Evolutionary conservation across 257 asterid species (phyloP).

Genomic region (Plectranthus barbatus): DNA sequence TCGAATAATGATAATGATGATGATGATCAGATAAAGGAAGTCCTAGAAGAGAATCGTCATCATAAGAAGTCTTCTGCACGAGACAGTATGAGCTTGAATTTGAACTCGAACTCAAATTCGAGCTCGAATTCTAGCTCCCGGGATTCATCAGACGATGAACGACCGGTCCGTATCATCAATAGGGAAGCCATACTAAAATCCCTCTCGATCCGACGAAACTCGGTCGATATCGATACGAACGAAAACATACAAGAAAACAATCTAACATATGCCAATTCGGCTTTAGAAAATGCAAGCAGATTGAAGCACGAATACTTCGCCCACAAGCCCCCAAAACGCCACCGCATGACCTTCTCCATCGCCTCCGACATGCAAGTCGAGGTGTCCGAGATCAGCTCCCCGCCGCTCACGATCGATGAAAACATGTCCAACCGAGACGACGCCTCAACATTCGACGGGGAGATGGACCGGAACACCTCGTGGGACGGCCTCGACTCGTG

Average conservation of each 20-base stretch:
- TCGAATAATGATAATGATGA: conserved; percentile 17
- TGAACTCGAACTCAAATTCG: conserved; percentile 19
- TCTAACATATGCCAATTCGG: conserved; percentile 10
- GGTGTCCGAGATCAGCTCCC: conserved; percentile 69
- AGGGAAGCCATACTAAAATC: conserved; percentile 67
- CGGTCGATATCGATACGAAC: conserved; percentile 18
- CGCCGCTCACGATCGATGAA: conserved; percentile 45
- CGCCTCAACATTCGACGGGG: conserved; percentile 23
- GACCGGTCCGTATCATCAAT: conserved; percentile 41
- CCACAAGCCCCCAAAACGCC: conserved; percentile 21
- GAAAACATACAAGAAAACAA: conserved; percentile 4
- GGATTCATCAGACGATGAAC: conserved; percentile 44
- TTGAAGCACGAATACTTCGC: conserved; percentile 29
- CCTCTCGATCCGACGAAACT: conserved; percentile 39
- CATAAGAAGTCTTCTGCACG: conserved; percentile 17
- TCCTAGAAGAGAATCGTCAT: conserved; percentile 19
- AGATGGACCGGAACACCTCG: conserved; percentile 19
- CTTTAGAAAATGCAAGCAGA: conserved; percentile 22
- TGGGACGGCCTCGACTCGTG: conserved; percentile 24
- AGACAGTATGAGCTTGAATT: conserved; percentile 8
- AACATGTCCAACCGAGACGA: conserved; percentile 37
- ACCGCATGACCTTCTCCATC: conserved; percentile 45
- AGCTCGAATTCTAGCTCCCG: conserved; percentile 27
- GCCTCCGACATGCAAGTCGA: conserved; percentile 94
- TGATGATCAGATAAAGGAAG: conserved; percentile 32